These are phyloP conservation scores for Pisolithus sp. DNA, from an alignment of 768 basidiomycete genomes.

Conservation along the genomic window DNA sequence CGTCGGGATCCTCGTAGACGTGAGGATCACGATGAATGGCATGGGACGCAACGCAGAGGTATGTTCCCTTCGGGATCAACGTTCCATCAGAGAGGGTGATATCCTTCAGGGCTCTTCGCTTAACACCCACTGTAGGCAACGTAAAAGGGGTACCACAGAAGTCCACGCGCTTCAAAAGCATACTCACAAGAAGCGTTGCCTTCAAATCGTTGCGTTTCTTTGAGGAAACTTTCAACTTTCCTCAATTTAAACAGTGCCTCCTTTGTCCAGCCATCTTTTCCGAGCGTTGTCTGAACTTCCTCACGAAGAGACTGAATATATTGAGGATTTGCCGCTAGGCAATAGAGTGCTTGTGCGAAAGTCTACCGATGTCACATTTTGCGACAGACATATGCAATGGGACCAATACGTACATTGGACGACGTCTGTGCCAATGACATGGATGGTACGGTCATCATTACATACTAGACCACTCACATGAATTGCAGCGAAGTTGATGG, in stretches of 20 bases:
- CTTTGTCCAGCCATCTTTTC: conserved; percentile 26
- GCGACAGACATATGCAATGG: neutral
- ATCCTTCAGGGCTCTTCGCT: conserved; percentile 27
- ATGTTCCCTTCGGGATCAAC: conserved; percentile 28
- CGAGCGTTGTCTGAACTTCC: conserved; percentile 29
- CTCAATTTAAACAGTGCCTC: conserved; percentile 23
- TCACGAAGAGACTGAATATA: conserved; percentile 30
- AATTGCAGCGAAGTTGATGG: conserved; percentile 2
- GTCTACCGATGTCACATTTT: conserved; percentile 11
- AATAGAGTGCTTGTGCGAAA: conserved; percentile 29
- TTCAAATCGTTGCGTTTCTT: conserved; percentile 29
- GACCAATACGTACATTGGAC: neutral
- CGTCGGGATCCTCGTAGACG: conserved; percentile 27
- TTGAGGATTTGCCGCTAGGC: conserved; percentile 32
- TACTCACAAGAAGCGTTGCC: conserved; percentile 20
- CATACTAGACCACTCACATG: conserved; percentile 11
- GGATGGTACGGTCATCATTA: neutral
- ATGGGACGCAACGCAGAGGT: conserved; percentile 17
- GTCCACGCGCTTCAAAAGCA: neutral
- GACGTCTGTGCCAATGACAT: neutral
- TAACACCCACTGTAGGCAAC: conserved; percentile 19
- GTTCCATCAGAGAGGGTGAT: conserved; percentile 35
- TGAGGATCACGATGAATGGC: conserved; percentile 15
- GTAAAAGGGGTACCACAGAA: neutral
- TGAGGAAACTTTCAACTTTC: conserved; percentile 38